Percentiles rank a stretch among this genome's conserved stretches.
phyloP scores from a whole-genome alignment of 176 grass and related monocot genomes.

The Poa pratensis region DNA sequence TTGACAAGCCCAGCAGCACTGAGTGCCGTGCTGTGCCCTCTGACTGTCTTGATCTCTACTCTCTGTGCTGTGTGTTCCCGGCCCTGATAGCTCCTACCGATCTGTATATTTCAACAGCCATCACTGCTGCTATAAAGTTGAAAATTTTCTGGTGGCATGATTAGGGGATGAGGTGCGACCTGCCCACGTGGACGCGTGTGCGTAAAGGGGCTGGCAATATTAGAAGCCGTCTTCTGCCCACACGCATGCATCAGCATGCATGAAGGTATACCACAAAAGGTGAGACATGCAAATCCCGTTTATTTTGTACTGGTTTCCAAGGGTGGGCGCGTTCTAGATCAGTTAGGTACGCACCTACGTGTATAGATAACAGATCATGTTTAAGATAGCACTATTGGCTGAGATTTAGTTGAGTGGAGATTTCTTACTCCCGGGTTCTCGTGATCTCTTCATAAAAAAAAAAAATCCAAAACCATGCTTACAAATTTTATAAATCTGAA shows the following conservation, averaged over 20 bases:
- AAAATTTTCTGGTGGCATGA: constrained; percentile 34
- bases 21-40: constrained; percentile 5
- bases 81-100: neutral
- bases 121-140: constrained; percentile 31
- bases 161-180: neutral
- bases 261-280: neutral
- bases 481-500: too few relatives aligned
- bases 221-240: neutral
- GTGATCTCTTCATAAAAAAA: too few relatives aligned
- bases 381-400: neutral
- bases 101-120: neutral
- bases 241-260: neutral
- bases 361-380: neutral
- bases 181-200: constrained; percentile 51
- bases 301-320: neutral
- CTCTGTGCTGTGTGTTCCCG: neutral
- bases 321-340: constrained; percentile 39
- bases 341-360: constrained; percentile 39
- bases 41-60: neutral
- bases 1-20: constrained; percentile 23
- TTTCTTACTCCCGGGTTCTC: too few relatives aligned
- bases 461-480: too few relatives aligned
- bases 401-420: too few relatives aligned
- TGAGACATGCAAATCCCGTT: neutral
- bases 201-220: constrained; percentile 25